Base-by-base conservation (phyloP, 2,329 filamentous ascomycete genomes). In the Pezicula carpinea region DNA sequence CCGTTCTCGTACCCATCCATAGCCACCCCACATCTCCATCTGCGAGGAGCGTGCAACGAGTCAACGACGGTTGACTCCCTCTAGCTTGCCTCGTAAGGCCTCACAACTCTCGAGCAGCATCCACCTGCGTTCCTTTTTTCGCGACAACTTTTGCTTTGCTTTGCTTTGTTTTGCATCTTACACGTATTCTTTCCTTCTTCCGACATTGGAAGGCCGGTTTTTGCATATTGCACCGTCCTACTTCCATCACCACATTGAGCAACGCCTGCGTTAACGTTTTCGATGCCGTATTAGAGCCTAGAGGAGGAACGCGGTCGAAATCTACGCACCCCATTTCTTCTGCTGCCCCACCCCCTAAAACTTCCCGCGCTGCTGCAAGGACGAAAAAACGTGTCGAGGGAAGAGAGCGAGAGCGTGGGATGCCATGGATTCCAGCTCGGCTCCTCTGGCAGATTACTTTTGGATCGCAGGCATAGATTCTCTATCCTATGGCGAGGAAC, bases 401-500 rank as follows among this genome's bases (percentile, higher is more conserved):
- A 29, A 8, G 3, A 29, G 26, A 29, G 26, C 39, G 39, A 26
- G 31, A 43, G 18, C 32, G 35, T 51, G 47, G 26, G 43, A 57
- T 60, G 53, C 55, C 53, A 64, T 64, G 62, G 63, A 66, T 44
- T 56, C 54, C 47, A 74, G 79, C 50, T 82, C 80, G 53, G 75
- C 75, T 54, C 83, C 83, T 62, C 73, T 87, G 64, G 83, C 83
- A 66, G 83, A 87, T 66, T 87, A 87, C 69, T 87, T 87, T 67
- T 87, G 83, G 83, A 85, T 87, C 64, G 83, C 83, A 56, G 83
- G 83, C 60, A 74, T 87, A 67, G 82, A 86, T 66, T 78, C 79
- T 51, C 74, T 85, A 57, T 75, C 77, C 47, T 85, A 85, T 69
- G 74, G 80, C 52, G 82, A 85, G 56, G 63, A 69, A 58, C 66